Evolutionary conservation across 257 asterid genomes (phyloP).

Genomic region (Ocimum tenuiflorum): DNA sequence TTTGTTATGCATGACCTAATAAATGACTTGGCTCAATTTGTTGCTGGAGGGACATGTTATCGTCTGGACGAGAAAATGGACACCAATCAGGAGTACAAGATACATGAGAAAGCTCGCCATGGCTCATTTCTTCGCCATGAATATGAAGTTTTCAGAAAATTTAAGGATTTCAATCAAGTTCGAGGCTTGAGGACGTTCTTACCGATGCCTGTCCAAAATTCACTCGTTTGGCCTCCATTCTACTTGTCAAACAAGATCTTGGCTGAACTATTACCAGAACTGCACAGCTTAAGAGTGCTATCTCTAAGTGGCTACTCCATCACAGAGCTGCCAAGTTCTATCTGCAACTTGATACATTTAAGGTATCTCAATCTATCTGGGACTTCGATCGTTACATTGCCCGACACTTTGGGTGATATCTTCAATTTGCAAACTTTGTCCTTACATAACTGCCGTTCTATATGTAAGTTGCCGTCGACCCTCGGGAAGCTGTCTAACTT

Average conservation of each 20-base stretch:
- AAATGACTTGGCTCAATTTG: constrained; percentile 54
- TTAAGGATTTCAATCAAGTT: constrained; percentile 27
- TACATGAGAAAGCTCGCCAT: constrained; percentile 30
- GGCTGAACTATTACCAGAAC: constrained; percentile 38
- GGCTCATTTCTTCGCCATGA: constrained; percentile 40
- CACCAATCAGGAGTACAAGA: constrained; percentile 19
- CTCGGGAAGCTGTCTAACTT: constrained; percentile 46
- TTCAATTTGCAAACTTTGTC: constrained; percentile 45
- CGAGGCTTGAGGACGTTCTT: constrained; percentile 48
- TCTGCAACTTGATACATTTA: constrained; percentile 43
- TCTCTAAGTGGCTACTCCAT: constrained; percentile 50
- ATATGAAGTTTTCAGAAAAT: constrained; percentile 34
- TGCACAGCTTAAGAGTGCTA: constrained; percentile 39
- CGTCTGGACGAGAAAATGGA: constrained; percentile 51
- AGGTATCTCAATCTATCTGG: constrained; percentile 51
- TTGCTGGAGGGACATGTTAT: constrained; percentile 44
- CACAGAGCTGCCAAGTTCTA: constrained; percentile 39
- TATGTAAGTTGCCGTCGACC: constrained; percentile 41
- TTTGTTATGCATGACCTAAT: constrained; percentile 54
- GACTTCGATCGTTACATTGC: constrained; percentile 38
- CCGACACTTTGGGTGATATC: constrained; percentile 35
- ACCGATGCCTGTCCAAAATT: constrained; percentile 51
- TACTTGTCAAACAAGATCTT: constrained; percentile 37
- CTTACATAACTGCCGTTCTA: constrained; percentile 43
- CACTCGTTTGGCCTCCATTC: constrained; percentile 46